Conservation (phyloP, 305 asterid genomes). For the Stenogyne calaminthoides region DNA sequence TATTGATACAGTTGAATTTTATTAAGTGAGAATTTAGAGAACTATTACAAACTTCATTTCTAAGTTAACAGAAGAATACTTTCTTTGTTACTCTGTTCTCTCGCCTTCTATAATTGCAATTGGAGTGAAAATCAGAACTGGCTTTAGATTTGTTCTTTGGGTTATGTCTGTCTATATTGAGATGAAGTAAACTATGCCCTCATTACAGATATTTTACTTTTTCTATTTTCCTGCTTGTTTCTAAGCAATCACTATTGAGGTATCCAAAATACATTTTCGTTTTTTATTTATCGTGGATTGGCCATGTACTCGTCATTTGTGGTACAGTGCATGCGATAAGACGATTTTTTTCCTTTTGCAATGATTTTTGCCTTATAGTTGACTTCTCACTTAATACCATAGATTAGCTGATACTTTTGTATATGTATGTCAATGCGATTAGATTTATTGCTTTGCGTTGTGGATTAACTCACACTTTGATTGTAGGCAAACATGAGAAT, state of each 20-base stretch:
- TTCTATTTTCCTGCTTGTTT: not conserved
- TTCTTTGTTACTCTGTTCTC: not conserved
- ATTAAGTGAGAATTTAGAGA: too few species aligned
- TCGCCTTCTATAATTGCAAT: not conserved
- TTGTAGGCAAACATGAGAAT: conserved; percentile 78
- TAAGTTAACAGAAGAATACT: not conserved
- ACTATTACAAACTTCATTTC: not conserved
- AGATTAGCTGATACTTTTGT: not conserved
- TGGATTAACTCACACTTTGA: conserved; percentile 12
- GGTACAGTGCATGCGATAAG: not conserved
- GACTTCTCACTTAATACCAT: not conserved
- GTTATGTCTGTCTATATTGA: not conserved
- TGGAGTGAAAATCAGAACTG: not conserved
- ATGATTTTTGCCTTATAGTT: not conserved
- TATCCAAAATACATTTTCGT: not conserved
- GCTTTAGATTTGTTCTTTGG: not conserved
- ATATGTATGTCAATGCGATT: not conserved
- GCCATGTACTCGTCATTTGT: not conserved
- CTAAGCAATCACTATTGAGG: not conserved
- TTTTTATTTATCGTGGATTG: not conserved
- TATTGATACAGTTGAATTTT: not conserved
- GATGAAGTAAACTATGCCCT: not conserved
- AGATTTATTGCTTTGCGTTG: not conserved
- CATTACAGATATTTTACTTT: not conserved
- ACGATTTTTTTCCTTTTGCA: not conserved